Percentiles rank a stretch among this genome's conserved stretches.
Conservation (phyloP, 2,329 filamentous ascomycete species). For the Neopestalotiopsis sp. region DNA sequence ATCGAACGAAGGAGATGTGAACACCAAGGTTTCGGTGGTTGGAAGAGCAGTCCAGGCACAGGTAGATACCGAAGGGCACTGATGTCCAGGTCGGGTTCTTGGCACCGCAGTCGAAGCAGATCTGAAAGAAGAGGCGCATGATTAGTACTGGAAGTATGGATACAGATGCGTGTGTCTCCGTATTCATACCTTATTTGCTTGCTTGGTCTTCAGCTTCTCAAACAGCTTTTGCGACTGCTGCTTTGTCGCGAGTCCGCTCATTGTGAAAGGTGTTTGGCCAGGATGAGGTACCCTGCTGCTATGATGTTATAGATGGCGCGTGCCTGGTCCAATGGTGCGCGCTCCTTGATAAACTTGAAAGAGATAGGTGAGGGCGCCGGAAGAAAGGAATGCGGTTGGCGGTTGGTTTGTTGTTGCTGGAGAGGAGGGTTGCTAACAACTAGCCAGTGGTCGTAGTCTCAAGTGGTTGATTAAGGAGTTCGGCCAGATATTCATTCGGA, state of each 20-base stretch:
- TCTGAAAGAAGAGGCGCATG: conserved; percentile 44
- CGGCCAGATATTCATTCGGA: conserved; percentile 39
- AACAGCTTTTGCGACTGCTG: conserved; percentile 97
- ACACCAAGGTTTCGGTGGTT: conserved; percentile 98
- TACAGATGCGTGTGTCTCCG: neutral
- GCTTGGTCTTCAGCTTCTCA: conserved; percentile 93
- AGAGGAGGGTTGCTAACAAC: neutral
- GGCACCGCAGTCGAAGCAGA: conserved; percentile 97
- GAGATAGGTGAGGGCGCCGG: neutral
- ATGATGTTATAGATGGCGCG: neutral
- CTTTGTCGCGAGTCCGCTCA: conserved; percentile 81
- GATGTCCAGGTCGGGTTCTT: conserved; percentile 99
- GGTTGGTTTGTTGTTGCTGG: neutral
- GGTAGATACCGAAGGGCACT: conserved; percentile 94
- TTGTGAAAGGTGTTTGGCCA: conserved; percentile 44
- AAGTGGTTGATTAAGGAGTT: conserved; percentile 34
- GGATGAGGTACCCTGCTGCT: neutral
- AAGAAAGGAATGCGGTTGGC: neutral
- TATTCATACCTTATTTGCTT: conserved; percentile 83
- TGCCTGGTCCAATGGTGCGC: neutral
- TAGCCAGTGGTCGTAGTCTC: neutral
- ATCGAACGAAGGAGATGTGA: conserved; percentile 98
- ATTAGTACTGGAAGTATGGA: neutral
- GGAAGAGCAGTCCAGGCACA: conserved; percentile 96
- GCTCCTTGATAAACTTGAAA: neutral